A percentile compares a stretch with the other conserved stretches of the same genome.
phyloP scores from a whole-genome alignment of 2,329 filamentous ascomycete genomes.

The Beauveria sp. region DNA sequence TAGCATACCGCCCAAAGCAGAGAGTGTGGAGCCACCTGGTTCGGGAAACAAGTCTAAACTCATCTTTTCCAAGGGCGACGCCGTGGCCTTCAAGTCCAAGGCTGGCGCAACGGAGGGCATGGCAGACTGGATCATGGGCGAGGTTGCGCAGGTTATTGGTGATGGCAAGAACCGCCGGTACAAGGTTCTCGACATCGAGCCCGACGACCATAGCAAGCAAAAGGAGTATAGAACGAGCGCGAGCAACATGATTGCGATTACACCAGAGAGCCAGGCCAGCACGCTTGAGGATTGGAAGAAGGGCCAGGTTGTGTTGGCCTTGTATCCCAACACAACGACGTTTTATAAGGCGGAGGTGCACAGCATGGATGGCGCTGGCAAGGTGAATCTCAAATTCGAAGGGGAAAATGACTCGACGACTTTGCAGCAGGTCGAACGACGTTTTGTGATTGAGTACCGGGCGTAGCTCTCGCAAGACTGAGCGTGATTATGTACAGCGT shows the following conservation, averaged over 20 bases:
- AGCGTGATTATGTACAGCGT: too few species aligned
- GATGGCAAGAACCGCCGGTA: conserved; percentile 73
- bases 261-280: conserved; percentile 40
- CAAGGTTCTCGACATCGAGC: conserved; percentile 72
- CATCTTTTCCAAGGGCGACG: conserved; percentile 52
- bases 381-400: conserved; percentile 66
- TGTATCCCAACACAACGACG: conserved; percentile 78
- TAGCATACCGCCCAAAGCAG: conserved; percentile 47
- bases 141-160: conserved; percentile 66
- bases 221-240: conserved; percentile 65
- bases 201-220: conserved; percentile 60
- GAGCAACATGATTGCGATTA: conserved; percentile 70
- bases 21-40: conserved; percentile 48
- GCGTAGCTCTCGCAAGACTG: conserved; percentile 16
- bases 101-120: conserved; percentile 34
- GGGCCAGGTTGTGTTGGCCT: conserved; percentile 66
- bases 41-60: conserved; percentile 41
- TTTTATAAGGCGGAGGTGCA: conserved; percentile 82
- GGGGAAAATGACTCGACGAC: conserved; percentile 68
- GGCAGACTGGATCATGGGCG: conserved; percentile 66
- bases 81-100: conserved; percentile 60
- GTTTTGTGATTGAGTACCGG: conserved; percentile 70
- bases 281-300: conserved; percentile 53
- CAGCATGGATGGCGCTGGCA: conserved; percentile 50
- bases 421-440: conserved; percentile 66